Evolutionary conservation across 805 yeast genomes (phyloP).

Genomic region (Wickerhamiella galacta): DNA sequence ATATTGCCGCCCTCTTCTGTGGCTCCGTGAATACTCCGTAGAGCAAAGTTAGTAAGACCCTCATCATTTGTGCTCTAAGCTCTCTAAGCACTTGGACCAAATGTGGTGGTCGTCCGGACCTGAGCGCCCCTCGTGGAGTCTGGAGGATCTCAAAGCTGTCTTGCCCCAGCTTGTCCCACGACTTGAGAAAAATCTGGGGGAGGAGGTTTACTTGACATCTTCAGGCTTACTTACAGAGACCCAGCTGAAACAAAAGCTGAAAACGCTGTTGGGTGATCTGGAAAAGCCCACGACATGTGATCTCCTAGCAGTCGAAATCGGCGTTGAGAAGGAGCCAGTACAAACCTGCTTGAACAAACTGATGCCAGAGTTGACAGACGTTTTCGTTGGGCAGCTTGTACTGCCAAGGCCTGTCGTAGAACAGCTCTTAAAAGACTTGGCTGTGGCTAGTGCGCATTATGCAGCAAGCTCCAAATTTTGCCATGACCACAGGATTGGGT

Average conservation of each 20-base stretch:
- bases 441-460: neutral
- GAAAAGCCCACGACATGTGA: neutral
- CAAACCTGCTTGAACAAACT: neutral
- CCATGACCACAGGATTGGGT: neutral
- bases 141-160: too few species aligned
- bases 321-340: neutral
- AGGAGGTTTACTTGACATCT: neutral
- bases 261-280: neutral
- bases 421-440: neutral
- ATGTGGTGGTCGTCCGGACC: too few species aligned
- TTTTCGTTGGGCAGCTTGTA: neutral
- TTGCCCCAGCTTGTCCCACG: too few species aligned
- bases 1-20: too few species aligned
- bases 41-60: too few species aligned
- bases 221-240: conserved; percentile 1
- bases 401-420: neutral
- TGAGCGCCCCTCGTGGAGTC: too few species aligned
- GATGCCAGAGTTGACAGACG: neutral
- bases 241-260: neutral
- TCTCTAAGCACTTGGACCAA: too few species aligned
- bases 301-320: neutral
- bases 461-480: neutral
- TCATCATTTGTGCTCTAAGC: too few species aligned
- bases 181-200: neutral
- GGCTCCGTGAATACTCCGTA: too few species aligned